Base-by-base conservation (phyloP, 208 protist genomes). In the Polymyxa betae region DNA sequence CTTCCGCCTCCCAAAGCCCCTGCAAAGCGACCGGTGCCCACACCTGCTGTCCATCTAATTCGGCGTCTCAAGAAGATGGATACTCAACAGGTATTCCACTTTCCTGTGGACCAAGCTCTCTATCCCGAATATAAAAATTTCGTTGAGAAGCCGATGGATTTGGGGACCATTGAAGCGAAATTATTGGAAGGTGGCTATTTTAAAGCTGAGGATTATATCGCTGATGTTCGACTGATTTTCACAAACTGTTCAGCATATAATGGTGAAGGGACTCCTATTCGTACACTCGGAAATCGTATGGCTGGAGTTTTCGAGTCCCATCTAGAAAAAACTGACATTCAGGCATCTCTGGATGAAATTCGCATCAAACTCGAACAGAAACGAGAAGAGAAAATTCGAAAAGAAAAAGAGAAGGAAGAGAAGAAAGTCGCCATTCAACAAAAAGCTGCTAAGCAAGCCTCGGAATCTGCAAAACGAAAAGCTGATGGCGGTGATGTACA, bases 341-440 rank as follows among this genome's bases (percentile, higher is more conserved):
- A 82, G n/a, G 72, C 72, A 43, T 82, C 72, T 12, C 40, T 82
- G 72, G n/a, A 82, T n/a, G 72, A 82, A 82, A 82, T 82, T 82
- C 5, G 12, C 16, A 16, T n/a, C 5, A 82, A 82, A 43, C 16
- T 35, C 35, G 72, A 35, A 16, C 35, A 35, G 16, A 82, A 82
- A 35, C 72, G 72, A 43, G 16, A 35, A 35, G 16, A 20, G 5
- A 82, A 82, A 35, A n/a, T 16, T 5, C 72, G 16, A 43, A 82
- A 82, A n/a, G 72, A 82, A 43, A 35, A 43, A 45, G 72, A 40
- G 35, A 5, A 35, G 5, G 35, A 82, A 82, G 35, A 45, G 5
- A 82, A 82, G 72, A 5, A 24, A 24, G 12, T 60, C 24, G 16
- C 5, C 5, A n/a, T 35, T 35, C 16, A 20, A n/a, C 35, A 35